Conservation (phyloP, 2,329 filamentous ascomycete species). For the Endocalyx cinctus region DNA sequence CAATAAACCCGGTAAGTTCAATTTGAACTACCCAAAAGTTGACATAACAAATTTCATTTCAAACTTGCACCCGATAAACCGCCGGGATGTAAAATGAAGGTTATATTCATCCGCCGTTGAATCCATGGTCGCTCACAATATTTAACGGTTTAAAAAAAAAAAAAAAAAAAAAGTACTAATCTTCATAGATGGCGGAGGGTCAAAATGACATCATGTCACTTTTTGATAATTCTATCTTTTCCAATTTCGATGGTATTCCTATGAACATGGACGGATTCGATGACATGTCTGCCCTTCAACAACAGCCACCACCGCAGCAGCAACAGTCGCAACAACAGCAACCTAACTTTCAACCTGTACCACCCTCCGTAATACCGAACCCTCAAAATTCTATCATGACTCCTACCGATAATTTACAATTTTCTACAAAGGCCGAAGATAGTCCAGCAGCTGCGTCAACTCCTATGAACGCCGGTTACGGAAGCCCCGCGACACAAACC, state of each 20-base stretch:
- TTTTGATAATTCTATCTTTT: slow-evolving; percentile 22
- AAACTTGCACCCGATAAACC: no score
- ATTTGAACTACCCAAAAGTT: no score
- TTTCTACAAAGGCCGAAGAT: slow-evolving; percentile 16
- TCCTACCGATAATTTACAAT: slow-evolving; percentile 15
- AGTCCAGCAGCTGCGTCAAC: slow-evolving; percentile 14
- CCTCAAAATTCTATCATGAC: slow-evolving; percentile 16
- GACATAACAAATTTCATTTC: no score
- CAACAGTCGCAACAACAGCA: neutral
- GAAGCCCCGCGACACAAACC: slow-evolving; percentile 15
- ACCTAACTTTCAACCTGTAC: slow-evolving; percentile 14
- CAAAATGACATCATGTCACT: slow-evolving; percentile 26
- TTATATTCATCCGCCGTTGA: no score
- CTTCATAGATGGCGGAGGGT: slow-evolving; percentile 23
- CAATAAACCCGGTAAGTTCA: no score
- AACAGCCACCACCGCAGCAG: slow-evolving; percentile 5
- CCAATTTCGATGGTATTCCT: slow-evolving; percentile 19
- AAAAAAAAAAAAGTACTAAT: no score
- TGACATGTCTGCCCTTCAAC: slow-evolving; percentile 18
- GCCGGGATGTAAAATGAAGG: no score
- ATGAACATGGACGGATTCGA: slow-evolving; percentile 24
- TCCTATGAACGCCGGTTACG: slow-evolving; percentile 29
- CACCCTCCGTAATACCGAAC: slow-evolving; percentile 10
- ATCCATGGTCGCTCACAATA: no score
- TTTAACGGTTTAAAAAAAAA: no score